These are phyloP conservation scores for Solanum lycopersicoides DNA, from an alignment of 257 asterid genomes.

Conservation along the genomic window DNA sequence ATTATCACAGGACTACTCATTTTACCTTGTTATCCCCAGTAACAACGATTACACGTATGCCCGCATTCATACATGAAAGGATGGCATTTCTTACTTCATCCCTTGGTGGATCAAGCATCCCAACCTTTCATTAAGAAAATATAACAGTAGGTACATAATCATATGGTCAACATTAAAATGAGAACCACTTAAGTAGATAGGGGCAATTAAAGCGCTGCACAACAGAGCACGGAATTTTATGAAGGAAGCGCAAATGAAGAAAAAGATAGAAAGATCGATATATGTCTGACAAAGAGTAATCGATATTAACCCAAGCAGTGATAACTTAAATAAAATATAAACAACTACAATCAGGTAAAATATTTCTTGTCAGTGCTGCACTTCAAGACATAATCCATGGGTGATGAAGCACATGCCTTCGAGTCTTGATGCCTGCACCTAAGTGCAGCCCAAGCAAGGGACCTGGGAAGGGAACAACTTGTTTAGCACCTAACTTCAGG, in stretches of 20 bases:
- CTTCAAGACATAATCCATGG: neutral
- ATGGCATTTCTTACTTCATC: constrained; percentile 93
- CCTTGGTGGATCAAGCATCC: constrained; percentile 99
- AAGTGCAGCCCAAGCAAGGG: neutral
- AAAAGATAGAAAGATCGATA: neutral
- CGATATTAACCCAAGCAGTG: neutral
- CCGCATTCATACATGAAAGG: constrained; percentile 96
- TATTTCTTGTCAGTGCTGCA: neutral
- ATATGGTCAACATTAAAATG: neutral
- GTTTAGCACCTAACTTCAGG: neutral
- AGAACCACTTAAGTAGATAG: neutral
- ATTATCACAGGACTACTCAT: neutral
- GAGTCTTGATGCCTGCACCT: neutral
- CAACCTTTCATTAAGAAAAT: constrained; percentile 50
- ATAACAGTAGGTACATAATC: constrained; percentile 1
- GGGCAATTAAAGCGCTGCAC: neutral
- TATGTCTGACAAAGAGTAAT: neutral
- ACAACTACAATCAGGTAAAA: neutral
- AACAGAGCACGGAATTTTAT: neutral
- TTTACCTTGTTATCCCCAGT: constrained; percentile 98
- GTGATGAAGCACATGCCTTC: neutral
- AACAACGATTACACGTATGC: constrained; percentile 96
- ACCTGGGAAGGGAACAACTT: neutral
- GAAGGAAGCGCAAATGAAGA: neutral
- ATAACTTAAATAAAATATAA: neutral